phyloP scores from a whole-genome alignment of 2,329 filamentous ascomycete genomes.

The Cercospora zeina region DNA sequence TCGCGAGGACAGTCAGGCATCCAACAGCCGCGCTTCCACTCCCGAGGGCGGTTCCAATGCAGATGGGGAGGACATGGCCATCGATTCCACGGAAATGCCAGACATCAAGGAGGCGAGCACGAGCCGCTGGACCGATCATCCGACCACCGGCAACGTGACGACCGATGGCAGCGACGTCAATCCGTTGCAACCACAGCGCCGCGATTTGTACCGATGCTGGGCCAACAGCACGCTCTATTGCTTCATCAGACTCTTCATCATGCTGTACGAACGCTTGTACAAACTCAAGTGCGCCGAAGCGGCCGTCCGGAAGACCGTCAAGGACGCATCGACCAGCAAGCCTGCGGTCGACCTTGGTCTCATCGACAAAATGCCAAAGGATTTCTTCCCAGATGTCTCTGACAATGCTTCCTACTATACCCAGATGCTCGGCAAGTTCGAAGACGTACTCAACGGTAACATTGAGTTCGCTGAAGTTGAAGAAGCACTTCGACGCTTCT shows the following conservation, averaged over 20 bases:
- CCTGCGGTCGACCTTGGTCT: slow-evolving; percentile 82
- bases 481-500: slow-evolving; percentile 87
- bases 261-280: slow-evolving; percentile 80
- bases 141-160: slow-evolving; percentile 57
- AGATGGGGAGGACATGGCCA: slow-evolving; percentile 75
- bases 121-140: slow-evolving; percentile 64
- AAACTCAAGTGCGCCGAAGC: slow-evolving; percentile 79
- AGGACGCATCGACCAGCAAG: slow-evolving; percentile 71
- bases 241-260: slow-evolving; percentile 91
- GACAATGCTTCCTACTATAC: slow-evolving; percentile 75
- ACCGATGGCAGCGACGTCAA: slow-evolving; percentile 65
- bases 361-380: slow-evolving; percentile 70
- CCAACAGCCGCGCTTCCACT: slow-evolving; percentile 82
- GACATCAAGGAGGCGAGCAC: slow-evolving; percentile 58
- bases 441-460: slow-evolving; percentile 80
- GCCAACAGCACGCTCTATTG: slow-evolving; percentile 88
- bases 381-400: slow-evolving; percentile 70
- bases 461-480: slow-evolving; percentile 82
- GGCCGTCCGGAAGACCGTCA: slow-evolving; percentile 71
- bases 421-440: slow-evolving; percentile 80
- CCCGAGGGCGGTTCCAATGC: slow-evolving; percentile 76
- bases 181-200: slow-evolving; percentile 75
- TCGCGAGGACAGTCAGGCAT: slow-evolving; percentile 76
- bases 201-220: slow-evolving; percentile 84
- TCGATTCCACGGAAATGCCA: slow-evolving; percentile 32